Conservation (phyloP, 768 basidiomycete species). For the Tephrocybe rancida region DNA sequence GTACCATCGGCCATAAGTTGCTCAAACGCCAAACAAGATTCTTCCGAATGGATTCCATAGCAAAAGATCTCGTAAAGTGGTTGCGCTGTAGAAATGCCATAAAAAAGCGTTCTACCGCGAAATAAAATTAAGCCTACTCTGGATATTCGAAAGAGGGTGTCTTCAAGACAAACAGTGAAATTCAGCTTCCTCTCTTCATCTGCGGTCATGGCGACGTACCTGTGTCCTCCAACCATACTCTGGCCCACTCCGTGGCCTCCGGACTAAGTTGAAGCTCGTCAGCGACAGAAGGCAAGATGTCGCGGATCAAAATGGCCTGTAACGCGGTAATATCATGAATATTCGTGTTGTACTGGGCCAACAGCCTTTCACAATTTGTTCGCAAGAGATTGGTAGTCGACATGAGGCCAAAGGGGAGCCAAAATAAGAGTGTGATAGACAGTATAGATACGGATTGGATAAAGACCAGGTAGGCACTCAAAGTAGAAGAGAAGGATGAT, state of each 20-base stretch:
- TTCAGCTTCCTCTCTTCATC: constrained; percentile 10
- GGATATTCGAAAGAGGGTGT: constrained; percentile 60
- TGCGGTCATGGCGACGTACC: constrained; percentile 41
- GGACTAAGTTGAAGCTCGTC: constrained; percentile 58
- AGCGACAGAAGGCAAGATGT: constrained; percentile 60
- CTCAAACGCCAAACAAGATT: constrained; percentile 60
- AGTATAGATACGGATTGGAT: not conserved
- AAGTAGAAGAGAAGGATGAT: not conserved
- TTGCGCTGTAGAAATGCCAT: constrained; percentile 50
- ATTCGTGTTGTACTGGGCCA: constrained; percentile 52
- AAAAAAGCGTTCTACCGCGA: constrained; percentile 10
- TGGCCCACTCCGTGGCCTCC: constrained; percentile 51
- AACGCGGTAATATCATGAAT: constrained; percentile 46
- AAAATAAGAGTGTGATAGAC: not conserved
- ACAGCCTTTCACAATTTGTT: constrained; percentile 48
- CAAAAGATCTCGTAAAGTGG: constrained; percentile 63
- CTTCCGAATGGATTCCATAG: constrained; percentile 58
- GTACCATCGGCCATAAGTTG: constrained; percentile 39
- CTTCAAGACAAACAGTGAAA: constrained; percentile 30
- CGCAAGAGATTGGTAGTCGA: constrained; percentile 39
- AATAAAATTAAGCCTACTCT: constrained; percentile 46
- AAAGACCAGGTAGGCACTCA: no score
- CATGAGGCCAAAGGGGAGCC: constrained; percentile 3
- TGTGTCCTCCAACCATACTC: constrained; percentile 67
- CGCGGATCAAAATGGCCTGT: constrained; percentile 52